Evolutionary conservation across 2,329 filamentous ascomycete genomes (phyloP), one percentile per base, ranked within the genome.

Genomic region (Lojkania enalia): DNA sequence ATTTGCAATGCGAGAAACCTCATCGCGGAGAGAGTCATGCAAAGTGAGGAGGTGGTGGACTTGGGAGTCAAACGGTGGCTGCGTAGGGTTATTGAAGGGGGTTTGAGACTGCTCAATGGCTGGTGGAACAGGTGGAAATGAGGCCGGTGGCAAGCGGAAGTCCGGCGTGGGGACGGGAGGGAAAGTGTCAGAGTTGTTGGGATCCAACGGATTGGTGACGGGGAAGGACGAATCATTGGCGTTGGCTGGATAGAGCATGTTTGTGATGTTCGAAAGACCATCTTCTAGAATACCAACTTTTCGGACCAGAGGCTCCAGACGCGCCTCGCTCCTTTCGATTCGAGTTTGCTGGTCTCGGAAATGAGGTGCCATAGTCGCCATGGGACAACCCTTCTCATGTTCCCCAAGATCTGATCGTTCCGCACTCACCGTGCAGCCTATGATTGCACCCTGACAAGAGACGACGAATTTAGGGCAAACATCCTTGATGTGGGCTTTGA

Each of bases 21-120:
- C 81, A 33, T 82, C 79, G 11, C 82, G 78, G 14, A 85, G 72
- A 16, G 76, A 77, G 55, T 84, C 81, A 58, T 84, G 81, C 38
- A 84, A 74, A 2, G 77, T 80, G 19, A 84, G 75, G 2, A 85
- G 72, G 54, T 84, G 82, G 40, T 80, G 79, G 18, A 79, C 76
- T 14, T 74, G 72, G 3, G 71, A 73, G 48, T 73, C 69, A 56
- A 74, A 75, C 4, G 72, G 73, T 15, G 67, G 64, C 37, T 61
- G 63, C 35, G 55, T 49, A 11, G 57, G 48, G 33, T 48, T 43
- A 39, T 30, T 43, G 31, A 42, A 43, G 18, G 49, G 39, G 5
- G 54, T 40, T 31, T 52, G 50, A 30, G 52, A 52, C 33, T 33
- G 46, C 20, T 66, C 61, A 37, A 52, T 57, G 37, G 44, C 40